phyloP scores from a whole-genome alignment of 345 rosid species.

The Eucalyptus guilfoylei region DNA sequence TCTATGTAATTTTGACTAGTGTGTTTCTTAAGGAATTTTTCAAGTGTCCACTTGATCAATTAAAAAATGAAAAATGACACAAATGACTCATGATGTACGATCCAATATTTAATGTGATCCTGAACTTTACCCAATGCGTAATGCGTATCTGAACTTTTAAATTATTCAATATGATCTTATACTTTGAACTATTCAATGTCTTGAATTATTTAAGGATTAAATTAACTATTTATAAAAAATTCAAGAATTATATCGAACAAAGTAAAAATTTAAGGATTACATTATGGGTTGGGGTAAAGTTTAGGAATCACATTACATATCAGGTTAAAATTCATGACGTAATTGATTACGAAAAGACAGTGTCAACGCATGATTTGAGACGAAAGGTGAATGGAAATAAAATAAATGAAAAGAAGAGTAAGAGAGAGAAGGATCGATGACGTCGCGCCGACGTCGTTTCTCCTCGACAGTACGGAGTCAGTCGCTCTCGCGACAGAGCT shows the following conservation, averaged over 20 bases:
- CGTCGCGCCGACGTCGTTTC: neutral
- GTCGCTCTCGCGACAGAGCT: neutral
- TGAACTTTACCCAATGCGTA: too few species aligned
- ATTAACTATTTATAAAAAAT: too few species aligned
- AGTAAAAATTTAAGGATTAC: too few species aligned
- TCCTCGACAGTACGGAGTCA: neutral
- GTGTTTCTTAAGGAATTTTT: neutral
- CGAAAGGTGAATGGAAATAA: rapidly evolving
- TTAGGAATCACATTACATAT: rapidly evolving
- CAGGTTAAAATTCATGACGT: rapidly evolving
- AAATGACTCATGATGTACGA: rapidly evolving
- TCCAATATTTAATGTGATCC: too few species aligned
- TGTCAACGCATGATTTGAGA: neutral
- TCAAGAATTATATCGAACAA: rapidly evolving
- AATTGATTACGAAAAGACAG: neutral
- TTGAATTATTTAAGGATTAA: too few species aligned
- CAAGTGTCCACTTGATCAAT: neutral
- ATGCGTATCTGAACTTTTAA: too few species aligned
- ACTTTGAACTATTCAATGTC: rapidly evolving
- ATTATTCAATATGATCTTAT: too few species aligned
- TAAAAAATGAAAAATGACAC: too few species aligned
- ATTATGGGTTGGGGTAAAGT: rapidly evolving
- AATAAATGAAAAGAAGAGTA: too few species aligned
- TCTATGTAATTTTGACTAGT: neutral
- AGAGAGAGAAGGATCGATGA: neutral